Percentiles rank a stretch among this genome's conserved stretches.
These are phyloP conservation scores for Phytomonas sp. DNA, from an alignment of 208 protist species.

Conservation along the genomic window DNA sequence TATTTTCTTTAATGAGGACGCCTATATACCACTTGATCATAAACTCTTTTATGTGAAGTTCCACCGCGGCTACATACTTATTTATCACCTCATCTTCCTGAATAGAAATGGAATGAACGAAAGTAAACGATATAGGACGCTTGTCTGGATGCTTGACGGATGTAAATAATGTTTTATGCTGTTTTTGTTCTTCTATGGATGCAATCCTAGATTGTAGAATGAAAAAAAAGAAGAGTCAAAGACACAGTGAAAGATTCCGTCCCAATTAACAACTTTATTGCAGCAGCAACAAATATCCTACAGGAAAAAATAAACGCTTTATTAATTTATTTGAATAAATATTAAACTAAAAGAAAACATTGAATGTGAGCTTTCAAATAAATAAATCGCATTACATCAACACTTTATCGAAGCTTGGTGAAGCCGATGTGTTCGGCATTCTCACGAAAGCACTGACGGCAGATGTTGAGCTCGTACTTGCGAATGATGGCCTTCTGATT, in stretches of 20 bases:
- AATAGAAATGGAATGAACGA: neutral
- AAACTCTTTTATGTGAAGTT: too few relatives aligned
- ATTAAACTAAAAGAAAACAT: neutral
- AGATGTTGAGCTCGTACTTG: constrained; percentile 93
- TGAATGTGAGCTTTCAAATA: neutral
- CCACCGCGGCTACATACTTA: too few relatives aligned
- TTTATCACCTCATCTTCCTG: too few relatives aligned
- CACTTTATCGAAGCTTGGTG: constrained; percentile 80
- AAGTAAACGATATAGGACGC: neutral
- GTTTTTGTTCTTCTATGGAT: neutral
- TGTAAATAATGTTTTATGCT: constrained; percentile 5
- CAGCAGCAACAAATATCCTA: neutral
- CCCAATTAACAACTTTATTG: neutral
- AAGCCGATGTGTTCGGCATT: constrained; percentile 89
- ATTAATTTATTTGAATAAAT: neutral
- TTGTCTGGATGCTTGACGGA: constrained; percentile 5
- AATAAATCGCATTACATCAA: neutral
- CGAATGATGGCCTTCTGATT: constrained; percentile 91
- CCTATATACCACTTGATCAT: neutral
- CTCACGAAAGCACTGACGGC: constrained; percentile 93
- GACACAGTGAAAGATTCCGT: neutral
- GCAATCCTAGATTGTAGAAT: constrained; percentile 8
- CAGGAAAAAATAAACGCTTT: neutral
- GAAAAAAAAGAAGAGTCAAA: neutral
- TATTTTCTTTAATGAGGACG: neutral